These are phyloP conservation scores for Pseudocercospora fijiensis DNA, from an alignment of 2,329 filamentous ascomycete species.

Conservation along the genomic window DNA sequence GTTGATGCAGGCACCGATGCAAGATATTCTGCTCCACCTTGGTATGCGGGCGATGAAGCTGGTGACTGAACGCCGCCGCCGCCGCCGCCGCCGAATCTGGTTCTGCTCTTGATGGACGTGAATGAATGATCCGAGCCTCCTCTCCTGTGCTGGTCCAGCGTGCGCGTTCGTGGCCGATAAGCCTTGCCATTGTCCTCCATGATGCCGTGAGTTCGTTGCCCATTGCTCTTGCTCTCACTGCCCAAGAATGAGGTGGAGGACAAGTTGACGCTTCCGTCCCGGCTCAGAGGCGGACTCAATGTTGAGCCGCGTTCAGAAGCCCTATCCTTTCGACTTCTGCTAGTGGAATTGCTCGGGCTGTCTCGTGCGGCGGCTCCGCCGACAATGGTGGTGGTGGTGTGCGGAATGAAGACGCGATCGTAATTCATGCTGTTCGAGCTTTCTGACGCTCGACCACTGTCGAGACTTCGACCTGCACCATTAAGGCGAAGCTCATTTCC, in stretches of 20 bases:
- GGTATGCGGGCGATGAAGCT: constrained; percentile 52
- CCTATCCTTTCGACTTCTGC: constrained; percentile 23
- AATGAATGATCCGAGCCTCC: constrained; percentile 45
- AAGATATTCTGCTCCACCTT: constrained; percentile 38
- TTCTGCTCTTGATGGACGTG: constrained; percentile 51
- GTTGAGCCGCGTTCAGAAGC: constrained; percentile 14
- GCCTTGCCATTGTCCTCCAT: constrained; percentile 21
- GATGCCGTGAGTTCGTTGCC: constrained; percentile 25
- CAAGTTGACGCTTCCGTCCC: constrained; percentile 28
- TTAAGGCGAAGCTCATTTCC: constrained; percentile 12
- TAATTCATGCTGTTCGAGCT: constrained; percentile 32
- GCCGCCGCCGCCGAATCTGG: constrained; percentile 70
- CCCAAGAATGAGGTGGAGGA: constrained; percentile 24
- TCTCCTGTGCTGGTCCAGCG: constrained; percentile 48
- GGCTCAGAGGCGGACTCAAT: constrained; percentile 29
- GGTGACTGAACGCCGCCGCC: constrained; percentile 70
- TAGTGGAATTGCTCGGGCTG: constrained; percentile 19
- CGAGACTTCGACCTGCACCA: constrained; percentile 13
- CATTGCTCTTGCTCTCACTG: constrained; percentile 32
- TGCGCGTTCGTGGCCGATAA: constrained; percentile 50
- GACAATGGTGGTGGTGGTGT: constrained; percentile 33
- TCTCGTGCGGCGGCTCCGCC: constrained; percentile 26
- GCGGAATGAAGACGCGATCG: constrained; percentile 34
- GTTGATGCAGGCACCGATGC: constrained; percentile 34
- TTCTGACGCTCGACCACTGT: constrained; percentile 23